Evolutionary conservation across 1,284 basidiomycete species (phyloP), one percentile per base, ranked within the genome.

Genomic region (Ustilago tritici): DNA sequence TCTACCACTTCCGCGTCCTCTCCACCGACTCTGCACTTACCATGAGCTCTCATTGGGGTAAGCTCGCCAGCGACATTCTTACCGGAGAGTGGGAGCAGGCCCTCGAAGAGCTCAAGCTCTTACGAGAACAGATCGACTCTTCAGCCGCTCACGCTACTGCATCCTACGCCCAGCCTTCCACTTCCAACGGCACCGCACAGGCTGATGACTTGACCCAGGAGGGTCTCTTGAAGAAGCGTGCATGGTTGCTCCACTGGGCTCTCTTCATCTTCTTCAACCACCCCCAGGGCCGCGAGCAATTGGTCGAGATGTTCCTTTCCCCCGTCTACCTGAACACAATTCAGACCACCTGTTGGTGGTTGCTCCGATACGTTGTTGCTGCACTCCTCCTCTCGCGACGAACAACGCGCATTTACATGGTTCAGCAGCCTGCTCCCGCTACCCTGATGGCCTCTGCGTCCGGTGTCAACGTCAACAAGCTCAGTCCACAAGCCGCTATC

Each of bases 181-280:
- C 79, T 11, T 70, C 71, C 32, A 70, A 65, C 67, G 70, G 63
- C 35, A 63, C 61, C 58, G 56, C 66, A 47, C 63, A 63, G 43
- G 59, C 59, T 49, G 71, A 76, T 59, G 76, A 82, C 59, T 70
- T 78, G 55, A 74, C 79, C 32, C 82, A 85, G 59, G 5, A 90
- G 94, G 61, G 89, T 90, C 56, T 95, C 94, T 84, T 90, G 97
- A 60, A 95, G 96, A 88, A 95, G n/a, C 91, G 97, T 70, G 94
- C 94, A 56, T 98, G 96, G 95, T 91, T 97, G 68, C 91, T 95
- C 14, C 97, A 99, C 88, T 99, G 96, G 96, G 94, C 93, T 17
- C 91, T 99, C 59, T 99, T 98, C 87, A 94, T 98, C 76, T 98
- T 95, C 88, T 98, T 96, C 90, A 98, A 98, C 89, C 94, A 98